Evolutionary conservation across 1,284 basidiomycete genomes (phyloP).

Genomic region (Malassezia dermatis): DNA sequence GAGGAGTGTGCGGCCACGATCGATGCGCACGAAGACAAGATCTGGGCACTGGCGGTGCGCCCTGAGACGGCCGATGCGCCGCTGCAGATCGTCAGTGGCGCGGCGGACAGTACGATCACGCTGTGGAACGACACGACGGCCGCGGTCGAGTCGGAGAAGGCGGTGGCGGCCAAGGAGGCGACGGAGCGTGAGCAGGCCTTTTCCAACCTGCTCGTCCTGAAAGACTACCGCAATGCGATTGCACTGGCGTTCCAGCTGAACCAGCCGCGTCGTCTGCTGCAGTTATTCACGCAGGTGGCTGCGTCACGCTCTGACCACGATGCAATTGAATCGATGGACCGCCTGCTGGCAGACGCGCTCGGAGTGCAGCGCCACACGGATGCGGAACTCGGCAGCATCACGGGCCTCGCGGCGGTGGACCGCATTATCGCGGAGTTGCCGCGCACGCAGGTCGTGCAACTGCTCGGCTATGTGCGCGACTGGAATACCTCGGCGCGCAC

Average conservation of each 20-base stretch:
- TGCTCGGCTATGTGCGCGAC: slow-evolving; percentile 71
- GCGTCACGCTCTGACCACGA: slow-evolving; percentile 23
- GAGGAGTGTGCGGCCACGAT: slow-evolving; percentile 73
- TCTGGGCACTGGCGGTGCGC: slow-evolving; percentile 77
- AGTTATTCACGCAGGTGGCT: slow-evolving; percentile 57
- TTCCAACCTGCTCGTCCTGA: slow-evolving; percentile 71
- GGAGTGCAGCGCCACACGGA: not conserved
- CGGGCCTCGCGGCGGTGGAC: slow-evolving; percentile 33
- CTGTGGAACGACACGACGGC: slow-evolving; percentile 89
- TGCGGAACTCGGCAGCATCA: slow-evolving; percentile 24
- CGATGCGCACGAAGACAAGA: slow-evolving; percentile 85
- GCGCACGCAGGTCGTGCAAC: slow-evolving; percentile 63
- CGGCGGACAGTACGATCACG: slow-evolving; percentile 82
- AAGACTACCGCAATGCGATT: slow-evolving; percentile 85
- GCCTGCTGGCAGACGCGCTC: slow-evolving; percentile 17
- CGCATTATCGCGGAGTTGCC: slow-evolving; percentile 64
- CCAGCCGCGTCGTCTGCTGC: slow-evolving; percentile 77
- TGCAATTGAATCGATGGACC: slow-evolving; percentile 14
- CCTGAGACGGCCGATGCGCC: slow-evolving; percentile 58
- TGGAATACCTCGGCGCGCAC: slow-evolving; percentile 91
- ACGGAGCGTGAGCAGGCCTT: slow-evolving; percentile 77
- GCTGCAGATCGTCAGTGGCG: slow-evolving; percentile 64
- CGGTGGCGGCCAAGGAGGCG: slow-evolving; percentile 20
- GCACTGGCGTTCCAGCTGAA: slow-evolving; percentile 79
- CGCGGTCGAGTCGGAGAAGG: slow-evolving; percentile 58